Conservation (phyloP, 805 yeast genomes). For the Kregervanrija delftensis region DNA sequence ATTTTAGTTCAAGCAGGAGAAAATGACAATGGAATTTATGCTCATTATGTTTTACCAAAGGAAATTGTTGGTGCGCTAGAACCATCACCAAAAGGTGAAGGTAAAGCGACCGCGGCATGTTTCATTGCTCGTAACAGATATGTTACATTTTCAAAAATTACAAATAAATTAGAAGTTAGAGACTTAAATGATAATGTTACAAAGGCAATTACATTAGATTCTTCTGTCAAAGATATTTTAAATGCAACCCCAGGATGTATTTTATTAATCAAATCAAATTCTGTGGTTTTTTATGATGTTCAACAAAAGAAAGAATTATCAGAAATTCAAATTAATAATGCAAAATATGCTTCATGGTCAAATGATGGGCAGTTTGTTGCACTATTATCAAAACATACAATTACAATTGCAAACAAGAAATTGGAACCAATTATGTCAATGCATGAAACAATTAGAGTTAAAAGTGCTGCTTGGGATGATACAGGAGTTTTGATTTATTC, state of each 20-base stretch:
- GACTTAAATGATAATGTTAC: conserved; percentile 80
- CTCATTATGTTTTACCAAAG: conserved; percentile 71
- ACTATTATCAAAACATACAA: conserved; percentile 82
- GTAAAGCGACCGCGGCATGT: conserved; percentile 77
- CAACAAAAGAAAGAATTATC: conserved; percentile 81
- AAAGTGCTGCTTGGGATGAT: conserved; percentile 97
- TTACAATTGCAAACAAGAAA: conserved; percentile 77
- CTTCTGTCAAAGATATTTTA: conserved; percentile 62
- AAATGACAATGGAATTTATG: conserved; percentile 59
- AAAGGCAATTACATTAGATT: conserved; percentile 66
- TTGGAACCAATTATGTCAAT: conserved; percentile 73
- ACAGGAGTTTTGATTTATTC: conserved; percentile 86
- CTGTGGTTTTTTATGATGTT: conserved; percentile 81
- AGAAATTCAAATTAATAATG: conserved; percentile 63
- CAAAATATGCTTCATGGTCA: conserved; percentile 88
- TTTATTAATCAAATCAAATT: conserved; percentile 61
- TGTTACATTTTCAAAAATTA: conserved; percentile 63
- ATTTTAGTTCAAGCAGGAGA: conserved; percentile 76
- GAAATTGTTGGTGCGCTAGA: conserved; percentile 92
- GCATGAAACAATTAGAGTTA: conserved; percentile 95
- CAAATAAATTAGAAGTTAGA: conserved; percentile 69
- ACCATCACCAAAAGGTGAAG: conserved; percentile 73
- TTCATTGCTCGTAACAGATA: conserved; percentile 95
- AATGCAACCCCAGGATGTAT: conserved; percentile 80
- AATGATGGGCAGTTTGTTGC: conserved; percentile 83